Conservation (phyloP, 208 protist species). For the Porcisia deanei region DNA sequence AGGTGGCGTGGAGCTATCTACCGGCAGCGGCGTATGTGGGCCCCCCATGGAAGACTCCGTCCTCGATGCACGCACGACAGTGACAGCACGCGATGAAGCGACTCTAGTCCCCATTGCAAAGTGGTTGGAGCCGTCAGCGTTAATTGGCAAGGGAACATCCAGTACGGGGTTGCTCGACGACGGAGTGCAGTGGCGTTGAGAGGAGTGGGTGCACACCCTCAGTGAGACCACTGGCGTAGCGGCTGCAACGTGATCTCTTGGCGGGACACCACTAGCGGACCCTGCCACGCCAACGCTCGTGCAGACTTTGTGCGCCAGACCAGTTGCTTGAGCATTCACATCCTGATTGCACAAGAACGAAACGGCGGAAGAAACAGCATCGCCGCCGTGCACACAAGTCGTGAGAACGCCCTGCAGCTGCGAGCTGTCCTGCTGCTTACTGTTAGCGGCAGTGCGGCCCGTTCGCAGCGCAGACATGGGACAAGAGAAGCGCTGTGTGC, state of each 20-base stretch:
- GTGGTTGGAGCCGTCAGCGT: not conserved
- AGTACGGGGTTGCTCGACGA: not conserved
- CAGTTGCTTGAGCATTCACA: not conserved
- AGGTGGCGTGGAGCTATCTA: not conserved
- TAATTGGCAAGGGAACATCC: not conserved
- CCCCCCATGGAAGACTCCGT: not conserved
- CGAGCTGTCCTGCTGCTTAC: not conserved
- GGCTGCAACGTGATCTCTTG: not conserved
- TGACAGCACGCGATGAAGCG: not conserved
- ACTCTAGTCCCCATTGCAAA: not conserved
- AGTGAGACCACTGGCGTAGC: not conserved
- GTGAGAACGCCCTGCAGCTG: not conserved
- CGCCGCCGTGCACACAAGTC: not conserved
- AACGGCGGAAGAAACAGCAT: not conserved
- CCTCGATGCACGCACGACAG: not conserved
- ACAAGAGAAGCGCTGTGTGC: slow-evolving; percentile 16
- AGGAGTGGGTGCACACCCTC: not conserved
- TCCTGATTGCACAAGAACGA: slow-evolving; percentile 8
- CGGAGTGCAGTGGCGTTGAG: slow-evolving; percentile 25
- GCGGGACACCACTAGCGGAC: not conserved
- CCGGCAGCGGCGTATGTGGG: slow-evolving; percentile 8
- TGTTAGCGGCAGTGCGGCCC: not conserved
- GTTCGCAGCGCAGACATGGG: slow-evolving; percentile 4
- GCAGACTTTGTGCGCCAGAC: not conserved
- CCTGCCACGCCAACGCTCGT: not conserved